These are phyloP conservation scores for Salvia rosmarinus DNA, from an alignment of 257 asterid genomes.

Conservation along the genomic window DNA sequence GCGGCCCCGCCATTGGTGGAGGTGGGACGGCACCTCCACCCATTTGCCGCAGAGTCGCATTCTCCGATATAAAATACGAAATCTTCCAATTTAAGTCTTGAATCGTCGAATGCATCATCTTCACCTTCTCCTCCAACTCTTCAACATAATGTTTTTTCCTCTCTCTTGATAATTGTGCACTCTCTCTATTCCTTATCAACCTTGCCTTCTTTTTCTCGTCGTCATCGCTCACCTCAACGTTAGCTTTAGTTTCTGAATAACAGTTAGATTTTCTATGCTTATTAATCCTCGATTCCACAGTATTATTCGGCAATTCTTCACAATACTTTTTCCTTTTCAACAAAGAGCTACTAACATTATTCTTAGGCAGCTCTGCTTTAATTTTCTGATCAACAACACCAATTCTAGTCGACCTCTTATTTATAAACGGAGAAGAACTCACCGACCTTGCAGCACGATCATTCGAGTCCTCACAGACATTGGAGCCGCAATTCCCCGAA, in stretches of 20 bases:
- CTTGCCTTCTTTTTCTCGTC: constrained; percentile 75
- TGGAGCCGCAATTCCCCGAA: constrained; percentile 58
- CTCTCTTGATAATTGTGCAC: constrained; percentile 88
- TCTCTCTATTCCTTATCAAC: constrained; percentile 87
- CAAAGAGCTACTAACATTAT: constrained; percentile 32
- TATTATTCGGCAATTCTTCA: constrained; percentile 43
- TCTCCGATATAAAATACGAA: constrained; percentile 70
- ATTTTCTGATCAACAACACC: constrained; percentile 43
- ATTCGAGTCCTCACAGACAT: constrained; percentile 54
- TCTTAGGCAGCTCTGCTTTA: constrained; percentile 40
- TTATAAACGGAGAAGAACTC: constrained; percentile 47
- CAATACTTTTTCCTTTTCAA: constrained; percentile 70
- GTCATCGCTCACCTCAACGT: constrained; percentile 46
- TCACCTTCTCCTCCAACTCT: constrained; percentile 87
- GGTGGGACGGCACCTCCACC: constrained; percentile 48
- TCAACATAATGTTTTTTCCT: constrained; percentile 85
- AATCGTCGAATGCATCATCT: constrained; percentile 69
- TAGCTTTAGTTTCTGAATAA: constrained; percentile 24
- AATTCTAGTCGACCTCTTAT: constrained; percentile 36
- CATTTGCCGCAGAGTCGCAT: constrained; percentile 68
- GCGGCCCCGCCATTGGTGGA: constrained; percentile 52
- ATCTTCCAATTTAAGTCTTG: constrained; percentile 72
- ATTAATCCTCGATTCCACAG: constrained; percentile 38
- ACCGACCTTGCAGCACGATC: constrained; percentile 41
- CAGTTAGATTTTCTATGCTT: constrained; percentile 46